phyloP scores from a whole-genome alignment of 257 asterid genomes.

The Solanum virginianum region DNA sequence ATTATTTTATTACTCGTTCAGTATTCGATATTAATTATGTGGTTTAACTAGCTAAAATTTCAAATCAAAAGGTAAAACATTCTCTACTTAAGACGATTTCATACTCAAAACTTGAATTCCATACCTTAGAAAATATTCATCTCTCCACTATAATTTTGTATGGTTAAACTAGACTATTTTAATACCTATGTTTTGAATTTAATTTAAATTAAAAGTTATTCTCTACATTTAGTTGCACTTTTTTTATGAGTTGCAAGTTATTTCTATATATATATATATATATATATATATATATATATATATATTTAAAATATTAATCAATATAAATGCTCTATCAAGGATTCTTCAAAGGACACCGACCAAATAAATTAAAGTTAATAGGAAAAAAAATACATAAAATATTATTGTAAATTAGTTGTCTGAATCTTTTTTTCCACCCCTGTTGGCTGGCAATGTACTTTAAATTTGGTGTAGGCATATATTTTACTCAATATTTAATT shows the following conservation, averaged over 20 bases:
- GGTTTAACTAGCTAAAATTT: background rate
- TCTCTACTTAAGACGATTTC: background rate
- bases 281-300: background rate
- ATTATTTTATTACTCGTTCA: background rate
- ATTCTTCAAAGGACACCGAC: background rate
- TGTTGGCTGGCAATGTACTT: background rate
- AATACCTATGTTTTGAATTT: background rate
- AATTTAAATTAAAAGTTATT: background rate
- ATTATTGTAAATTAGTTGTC: background rate
- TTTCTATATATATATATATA: no score
- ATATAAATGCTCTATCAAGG: background rate
- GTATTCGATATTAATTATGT: rapidly evolving
- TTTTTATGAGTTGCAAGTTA: no score
- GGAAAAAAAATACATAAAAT: background rate
- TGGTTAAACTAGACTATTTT: background rate
- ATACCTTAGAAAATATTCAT: background rate
- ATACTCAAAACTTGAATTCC: background rate
- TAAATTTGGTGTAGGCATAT: background rate
- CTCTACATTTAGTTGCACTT: no score
- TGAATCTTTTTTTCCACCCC: background rate
- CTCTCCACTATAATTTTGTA: background rate
- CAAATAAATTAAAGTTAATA: background rate
- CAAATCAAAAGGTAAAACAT: background rate
- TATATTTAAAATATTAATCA: background rate
- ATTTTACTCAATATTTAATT: background rate